A percentile compares a stretch with the other conserved stretches of the same genome.
Conservation (phyloP, 73 alveolate species). For the Tetrahymena thermophila region DNA sequence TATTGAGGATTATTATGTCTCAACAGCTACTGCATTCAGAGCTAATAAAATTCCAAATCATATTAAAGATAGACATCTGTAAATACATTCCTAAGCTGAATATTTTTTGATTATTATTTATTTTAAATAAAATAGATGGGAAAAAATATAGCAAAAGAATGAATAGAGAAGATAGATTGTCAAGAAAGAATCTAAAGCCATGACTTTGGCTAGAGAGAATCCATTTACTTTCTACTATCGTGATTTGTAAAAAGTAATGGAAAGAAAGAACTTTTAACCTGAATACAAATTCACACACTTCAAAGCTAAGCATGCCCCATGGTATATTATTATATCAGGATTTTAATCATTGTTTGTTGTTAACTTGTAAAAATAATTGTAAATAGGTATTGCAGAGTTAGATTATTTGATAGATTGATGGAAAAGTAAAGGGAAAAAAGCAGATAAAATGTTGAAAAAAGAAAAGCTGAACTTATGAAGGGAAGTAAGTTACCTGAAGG, state of each 20-base stretch:
- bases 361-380: neutral
- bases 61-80: neutral
- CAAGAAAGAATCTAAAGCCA: neutral
- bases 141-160: neutral
- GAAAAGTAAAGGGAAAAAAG: neutral
- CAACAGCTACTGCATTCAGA: neutral
- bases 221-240: neutral
- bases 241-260: neutral
- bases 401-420: neutral
- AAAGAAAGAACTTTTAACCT: neutral
- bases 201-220: neutral
- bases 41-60: neutral
- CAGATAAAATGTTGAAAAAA: neutral
- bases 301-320: neutral
- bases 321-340: neutral
- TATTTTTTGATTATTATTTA: neutral
- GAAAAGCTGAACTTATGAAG: neutral
- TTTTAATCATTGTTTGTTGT: neutral
- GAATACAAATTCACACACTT: neutral
- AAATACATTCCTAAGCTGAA: neutral
- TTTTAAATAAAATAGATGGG: neutral
- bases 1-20: neutral
- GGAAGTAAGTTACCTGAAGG: neutral
- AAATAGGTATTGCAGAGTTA: neutral
- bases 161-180: neutral